Conservation (phyloP, 2,329 filamentous ascomycete genomes). For the Penicillium glabrum region DNA sequence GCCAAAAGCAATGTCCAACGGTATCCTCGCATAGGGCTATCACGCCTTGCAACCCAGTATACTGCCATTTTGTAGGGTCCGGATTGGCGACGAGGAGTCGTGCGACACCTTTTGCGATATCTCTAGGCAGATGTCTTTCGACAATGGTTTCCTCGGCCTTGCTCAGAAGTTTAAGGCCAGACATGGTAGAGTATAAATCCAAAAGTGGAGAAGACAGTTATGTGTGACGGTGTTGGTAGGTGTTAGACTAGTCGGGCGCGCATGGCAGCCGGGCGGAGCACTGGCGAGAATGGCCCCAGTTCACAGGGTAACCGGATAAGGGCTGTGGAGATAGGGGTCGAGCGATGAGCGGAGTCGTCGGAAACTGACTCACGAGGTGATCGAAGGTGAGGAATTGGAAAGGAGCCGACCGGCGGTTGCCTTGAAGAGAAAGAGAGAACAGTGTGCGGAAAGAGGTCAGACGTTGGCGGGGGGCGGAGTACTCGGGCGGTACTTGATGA, state of each 20-base stretch:
- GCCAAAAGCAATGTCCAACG: constrained; percentile 93
- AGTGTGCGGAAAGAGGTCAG: constrained; percentile 6
- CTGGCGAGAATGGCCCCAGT: constrained; percentile 14
- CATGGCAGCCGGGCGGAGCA: constrained; percentile 18
- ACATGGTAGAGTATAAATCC: constrained; percentile 16
- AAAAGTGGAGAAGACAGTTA: constrained; percentile 2
- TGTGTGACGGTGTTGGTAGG: not conserved
- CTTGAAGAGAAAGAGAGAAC: constrained; percentile 11
- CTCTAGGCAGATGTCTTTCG: constrained; percentile 89
- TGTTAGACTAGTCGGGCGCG: constrained; percentile 16
- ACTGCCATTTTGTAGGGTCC: constrained; percentile 82
- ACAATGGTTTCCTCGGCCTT: constrained; percentile 97
- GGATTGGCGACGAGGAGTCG: constrained; percentile 92
- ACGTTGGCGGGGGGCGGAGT: constrained; percentile 17
- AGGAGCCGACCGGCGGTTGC: constrained; percentile 28
- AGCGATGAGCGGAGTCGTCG: not conserved
- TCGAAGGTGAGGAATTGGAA: constrained; percentile 8
- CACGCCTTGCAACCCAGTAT: constrained; percentile 89
- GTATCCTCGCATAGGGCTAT: constrained; percentile 89
- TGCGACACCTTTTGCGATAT: constrained; percentile 90
- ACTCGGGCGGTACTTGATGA: constrained; percentile 14
- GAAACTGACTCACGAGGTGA: not conserved
- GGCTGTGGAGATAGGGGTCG: not conserved
- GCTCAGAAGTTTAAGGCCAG: constrained; percentile 67
- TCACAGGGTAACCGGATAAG: constrained; percentile 7